Evolutionary conservation across 805 yeast genomes (phyloP).

Genomic region (Debaryomyces hansenii): DNA sequence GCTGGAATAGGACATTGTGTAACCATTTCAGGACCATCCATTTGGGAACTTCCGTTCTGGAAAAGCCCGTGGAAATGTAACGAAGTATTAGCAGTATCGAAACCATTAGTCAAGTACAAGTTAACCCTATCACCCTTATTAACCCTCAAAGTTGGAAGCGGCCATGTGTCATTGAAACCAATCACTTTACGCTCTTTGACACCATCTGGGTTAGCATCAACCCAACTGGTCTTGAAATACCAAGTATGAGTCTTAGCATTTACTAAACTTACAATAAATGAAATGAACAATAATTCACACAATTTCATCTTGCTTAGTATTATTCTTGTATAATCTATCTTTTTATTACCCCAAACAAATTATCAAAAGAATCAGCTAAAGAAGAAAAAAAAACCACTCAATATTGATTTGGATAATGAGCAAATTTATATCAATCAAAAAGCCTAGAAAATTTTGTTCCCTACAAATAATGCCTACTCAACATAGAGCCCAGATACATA

Average conservation of each 20-base stretch:
- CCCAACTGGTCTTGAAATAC: constrained; percentile 69
- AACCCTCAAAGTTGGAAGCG: constrained; percentile 83
- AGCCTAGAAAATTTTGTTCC: not conserved
- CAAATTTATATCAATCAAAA: constrained; percentile 1
- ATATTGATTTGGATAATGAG: not conserved
- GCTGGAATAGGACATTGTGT: constrained; percentile 93
- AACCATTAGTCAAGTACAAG: constrained; percentile 73
- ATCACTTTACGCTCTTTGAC: constrained; percentile 53
- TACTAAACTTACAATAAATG: constrained; percentile 11
- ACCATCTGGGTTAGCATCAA: constrained; percentile 70
- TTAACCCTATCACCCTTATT: constrained; percentile 77
- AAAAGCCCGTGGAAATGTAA: constrained; percentile 95
- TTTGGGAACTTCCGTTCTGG: constrained; percentile 68
- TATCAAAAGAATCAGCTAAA: constrained; percentile 10
- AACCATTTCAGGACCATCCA: constrained; percentile 91
- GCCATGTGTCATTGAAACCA: constrained; percentile 73
- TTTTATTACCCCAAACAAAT: constrained; percentile 8
- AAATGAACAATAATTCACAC: constrained; percentile 9
- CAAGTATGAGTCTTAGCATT: constrained; percentile 57
- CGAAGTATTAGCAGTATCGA: constrained; percentile 66
- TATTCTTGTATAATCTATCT: constrained; percentile 1
- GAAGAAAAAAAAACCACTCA: constrained; percentile 11
- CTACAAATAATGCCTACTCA: not conserved
- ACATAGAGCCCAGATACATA: no score
- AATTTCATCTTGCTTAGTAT: constrained; percentile 12